phyloP scores from a whole-genome alignment of 352 stramenopile species.

The Globisporangium paddicum region DNA sequence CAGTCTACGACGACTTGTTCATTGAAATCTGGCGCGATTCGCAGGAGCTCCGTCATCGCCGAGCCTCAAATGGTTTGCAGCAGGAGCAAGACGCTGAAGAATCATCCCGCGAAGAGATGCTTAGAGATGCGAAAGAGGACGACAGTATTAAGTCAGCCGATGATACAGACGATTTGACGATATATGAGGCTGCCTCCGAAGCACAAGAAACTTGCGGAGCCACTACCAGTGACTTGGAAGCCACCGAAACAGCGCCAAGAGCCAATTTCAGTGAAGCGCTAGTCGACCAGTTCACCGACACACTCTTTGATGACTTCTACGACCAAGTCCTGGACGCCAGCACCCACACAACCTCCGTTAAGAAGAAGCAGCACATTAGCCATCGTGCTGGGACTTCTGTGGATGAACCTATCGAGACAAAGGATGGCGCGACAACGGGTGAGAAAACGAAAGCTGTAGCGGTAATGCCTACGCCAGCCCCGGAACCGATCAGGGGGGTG shows the following conservation, averaged over 20 bases:
- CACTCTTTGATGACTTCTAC: slow-evolving; percentile 6
- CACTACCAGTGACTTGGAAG: background rate
- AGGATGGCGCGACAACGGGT: no score
- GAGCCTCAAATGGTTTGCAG: background rate
- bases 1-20: slow-evolving; percentile 22
- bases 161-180: background rate
- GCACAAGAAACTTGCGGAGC: background rate
- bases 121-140: background rate
- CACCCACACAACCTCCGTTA: background rate
- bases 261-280: background rate
- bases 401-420: background rate
- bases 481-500: background rate
- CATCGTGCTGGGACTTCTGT: background rate
- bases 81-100: background rate
- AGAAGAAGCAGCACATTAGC: background rate
- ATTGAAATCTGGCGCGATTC: slow-evolving; percentile 6
- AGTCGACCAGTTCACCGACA: background rate
- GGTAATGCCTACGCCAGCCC: background rate
- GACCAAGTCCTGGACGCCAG: background rate
- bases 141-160: background rate
- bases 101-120: background rate
- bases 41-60: background rate
- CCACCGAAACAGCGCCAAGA: background rate
- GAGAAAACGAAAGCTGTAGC: background rate
- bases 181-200: no score